Conservation (phyloP, 2,329 filamentous ascomycete species). For the Fusarium liriodendri region DNA sequence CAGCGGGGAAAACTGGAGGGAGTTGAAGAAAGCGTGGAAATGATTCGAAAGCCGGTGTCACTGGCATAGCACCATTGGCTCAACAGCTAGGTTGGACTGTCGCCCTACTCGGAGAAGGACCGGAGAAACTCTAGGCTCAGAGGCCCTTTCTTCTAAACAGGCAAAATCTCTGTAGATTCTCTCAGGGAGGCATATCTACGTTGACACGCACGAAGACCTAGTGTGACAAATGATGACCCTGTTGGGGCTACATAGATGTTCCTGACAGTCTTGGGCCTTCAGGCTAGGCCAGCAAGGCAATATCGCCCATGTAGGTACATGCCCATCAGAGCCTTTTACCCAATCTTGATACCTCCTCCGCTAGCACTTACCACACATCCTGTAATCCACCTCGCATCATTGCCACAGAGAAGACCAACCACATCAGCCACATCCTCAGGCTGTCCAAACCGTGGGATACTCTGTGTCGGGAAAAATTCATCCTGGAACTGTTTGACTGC, state of each 20-base stretch:
- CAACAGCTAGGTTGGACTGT: not conserved
- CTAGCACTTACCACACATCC: constrained; percentile 50
- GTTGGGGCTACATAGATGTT: not conserved
- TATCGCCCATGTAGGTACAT: not conserved
- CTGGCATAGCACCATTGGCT: not conserved
- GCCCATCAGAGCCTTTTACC: constrained; percentile 5
- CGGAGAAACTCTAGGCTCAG: not conserved
- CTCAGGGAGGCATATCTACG: not conserved
- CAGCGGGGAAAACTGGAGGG: not conserved
- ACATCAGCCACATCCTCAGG: constrained; percentile 52
- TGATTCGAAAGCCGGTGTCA: not conserved
- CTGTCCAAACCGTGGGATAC: constrained; percentile 47
- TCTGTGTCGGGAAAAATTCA: constrained; percentile 49
- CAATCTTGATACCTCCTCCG: constrained; percentile 50
- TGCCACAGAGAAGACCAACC: constrained; percentile 48
- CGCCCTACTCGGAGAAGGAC: not conserved
- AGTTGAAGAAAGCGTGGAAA: not conserved
- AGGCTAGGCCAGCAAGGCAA: not conserved
- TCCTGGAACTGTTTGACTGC: constrained; percentile 46
- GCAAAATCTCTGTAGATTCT: not conserved
- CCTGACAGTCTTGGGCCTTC: not conserved
- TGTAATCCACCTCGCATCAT: constrained; percentile 51
- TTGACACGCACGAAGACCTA: not conserved
- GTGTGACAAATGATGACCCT: not conserved
- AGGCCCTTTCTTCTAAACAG: not conserved